These are phyloP conservation scores for Cordyceps fumosorosea DNA, from an alignment of 2,329 filamentous ascomycete species.

Conservation along the genomic window DNA sequence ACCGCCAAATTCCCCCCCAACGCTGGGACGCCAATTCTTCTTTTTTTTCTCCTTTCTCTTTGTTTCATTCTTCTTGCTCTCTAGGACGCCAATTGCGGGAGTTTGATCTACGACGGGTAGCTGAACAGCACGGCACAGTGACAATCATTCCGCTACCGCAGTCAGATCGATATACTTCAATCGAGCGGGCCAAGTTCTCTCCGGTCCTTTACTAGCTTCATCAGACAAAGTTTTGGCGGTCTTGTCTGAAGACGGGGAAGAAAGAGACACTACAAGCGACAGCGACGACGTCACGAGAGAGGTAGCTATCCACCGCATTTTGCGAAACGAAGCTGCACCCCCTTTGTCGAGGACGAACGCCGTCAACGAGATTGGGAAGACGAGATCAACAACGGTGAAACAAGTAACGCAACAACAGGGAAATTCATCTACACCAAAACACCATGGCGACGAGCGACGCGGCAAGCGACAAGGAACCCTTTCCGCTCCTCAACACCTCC, in stretches of 20 bases:
- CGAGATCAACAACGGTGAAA: not conserved
- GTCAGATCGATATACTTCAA: no score
- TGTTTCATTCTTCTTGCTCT: not conserved
- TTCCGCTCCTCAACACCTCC: constrained; percentile 46
- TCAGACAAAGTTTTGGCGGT: not conserved
- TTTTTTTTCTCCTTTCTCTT: not conserved
- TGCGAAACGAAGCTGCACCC: no score
- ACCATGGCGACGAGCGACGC: constrained; percentile 8
- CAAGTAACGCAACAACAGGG: not conserved
- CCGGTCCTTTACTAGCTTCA: not conserved
- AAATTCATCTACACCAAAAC: constrained; percentile 1
- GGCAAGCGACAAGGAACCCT: constrained; percentile 37
- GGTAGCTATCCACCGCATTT: no score
- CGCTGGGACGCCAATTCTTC: not conserved
- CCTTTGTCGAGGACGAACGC: no score
- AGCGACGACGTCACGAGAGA: not conserved
- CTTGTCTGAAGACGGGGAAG: not conserved
- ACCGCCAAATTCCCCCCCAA: not conserved
- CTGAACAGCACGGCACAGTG: no score
- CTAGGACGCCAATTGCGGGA: not conserved
- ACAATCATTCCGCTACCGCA: no score
- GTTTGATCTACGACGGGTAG: no score
- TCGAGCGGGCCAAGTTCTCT: not conserved
- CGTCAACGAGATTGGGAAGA: not conserved
- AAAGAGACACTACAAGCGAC: not conserved